Evolutionary conservation across 2,329 filamentous ascomycete species (phyloP), one percentile per base, ranked within the genome.

Genomic region (Cercospora citrullina): DNA sequence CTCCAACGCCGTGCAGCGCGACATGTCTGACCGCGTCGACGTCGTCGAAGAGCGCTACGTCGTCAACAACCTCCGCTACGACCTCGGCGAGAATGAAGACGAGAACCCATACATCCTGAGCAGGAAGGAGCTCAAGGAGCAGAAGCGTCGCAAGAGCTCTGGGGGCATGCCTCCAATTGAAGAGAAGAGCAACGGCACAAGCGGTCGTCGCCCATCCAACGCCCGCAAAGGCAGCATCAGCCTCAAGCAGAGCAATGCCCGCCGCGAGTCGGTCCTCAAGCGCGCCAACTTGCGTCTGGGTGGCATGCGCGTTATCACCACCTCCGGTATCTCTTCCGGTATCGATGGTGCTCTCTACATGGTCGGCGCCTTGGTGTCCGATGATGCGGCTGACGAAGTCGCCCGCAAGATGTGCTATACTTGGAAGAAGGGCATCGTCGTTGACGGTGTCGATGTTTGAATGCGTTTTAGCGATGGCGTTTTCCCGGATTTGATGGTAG

Each of bases 1-100:
- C 84, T 91, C 90, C 79, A 89, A 92, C 72, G 87, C 89, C 59
- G 87, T 90, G 57, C 87, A 87, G 67, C 85, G 88, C 71, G 88
- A 91, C 79, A 84, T 91, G 72, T 86, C 88, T 66, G 90, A 93
- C 82, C 89, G 91, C 77, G 93, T 91, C 75, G 91, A 95, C 76
- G 90, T 95, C 71, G 86, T 94, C 76, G 91, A 95, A 77, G 90
- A 92, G 76, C 87, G 92, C 76, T 96, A 95, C 78, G 92, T 96
- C 21, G 92, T 96, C 79, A 96, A 96, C 85, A 95, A 96, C 81
- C 89, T 93, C 68, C 90, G 92, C 74, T 96, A 94, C 79, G 92
- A 95, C 75, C 84, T 95, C 53, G 86, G 85, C 73, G 90, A 90
- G 69, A 88, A 94, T 76, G 88, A 91, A 76, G 91, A 94, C 70